phyloP scores from a whole-genome alignment of 2,329 filamentous ascomycete species.

The Xylariaceae sp. region DNA sequence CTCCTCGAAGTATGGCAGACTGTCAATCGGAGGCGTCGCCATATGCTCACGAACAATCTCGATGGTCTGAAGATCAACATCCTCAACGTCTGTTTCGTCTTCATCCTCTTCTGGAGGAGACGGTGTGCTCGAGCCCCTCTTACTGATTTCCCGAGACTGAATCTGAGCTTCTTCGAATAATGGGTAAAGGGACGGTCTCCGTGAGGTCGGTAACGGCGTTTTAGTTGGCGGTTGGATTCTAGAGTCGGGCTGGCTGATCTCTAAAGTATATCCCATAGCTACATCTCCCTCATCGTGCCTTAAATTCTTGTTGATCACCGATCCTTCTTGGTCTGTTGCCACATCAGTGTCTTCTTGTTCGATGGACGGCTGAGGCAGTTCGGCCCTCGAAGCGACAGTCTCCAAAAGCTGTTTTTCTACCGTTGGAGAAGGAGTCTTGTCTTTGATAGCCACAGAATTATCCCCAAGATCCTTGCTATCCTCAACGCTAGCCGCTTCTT shows the following conservation, averaged over 20 bases:
- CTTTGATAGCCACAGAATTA: slow-evolving; percentile 5
- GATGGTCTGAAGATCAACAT: slow-evolving; percentile 52
- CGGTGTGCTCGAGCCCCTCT: slow-evolving; percentile 45
- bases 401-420: slow-evolving; percentile 10
- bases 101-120: slow-evolving; percentile 54
- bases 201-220: slow-evolving; percentile 19
- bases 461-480: slow-evolving; percentile 3
- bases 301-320: slow-evolving; percentile 21
- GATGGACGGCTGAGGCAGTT: slow-evolving; percentile 33
- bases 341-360: slow-evolving; percentile 34
- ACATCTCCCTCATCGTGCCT: slow-evolving; percentile 37
- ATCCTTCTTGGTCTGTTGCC: slow-evolving; percentile 11
- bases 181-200: slow-evolving; percentile 24
- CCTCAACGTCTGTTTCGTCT: slow-evolving; percentile 59
- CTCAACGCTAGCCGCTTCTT: slow-evolving; percentile 20
- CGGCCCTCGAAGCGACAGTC: slow-evolving; percentile 15
- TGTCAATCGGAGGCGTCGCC: slow-evolving; percentile 58
- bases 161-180: slow-evolving; percentile 34
- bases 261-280: slow-evolving; percentile 41
- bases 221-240: slow-evolving; percentile 20
- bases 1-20: slow-evolving; percentile 51
- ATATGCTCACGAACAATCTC: slow-evolving; percentile 55
- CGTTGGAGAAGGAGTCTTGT: slow-evolving; percentile 21
- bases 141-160: slow-evolving; percentile 32
- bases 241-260: slow-evolving; percentile 23